Evolutionary conservation across 2,329 filamentous ascomycete species (phyloP).

Genomic region (Epichloe brachyelytri): DNA sequence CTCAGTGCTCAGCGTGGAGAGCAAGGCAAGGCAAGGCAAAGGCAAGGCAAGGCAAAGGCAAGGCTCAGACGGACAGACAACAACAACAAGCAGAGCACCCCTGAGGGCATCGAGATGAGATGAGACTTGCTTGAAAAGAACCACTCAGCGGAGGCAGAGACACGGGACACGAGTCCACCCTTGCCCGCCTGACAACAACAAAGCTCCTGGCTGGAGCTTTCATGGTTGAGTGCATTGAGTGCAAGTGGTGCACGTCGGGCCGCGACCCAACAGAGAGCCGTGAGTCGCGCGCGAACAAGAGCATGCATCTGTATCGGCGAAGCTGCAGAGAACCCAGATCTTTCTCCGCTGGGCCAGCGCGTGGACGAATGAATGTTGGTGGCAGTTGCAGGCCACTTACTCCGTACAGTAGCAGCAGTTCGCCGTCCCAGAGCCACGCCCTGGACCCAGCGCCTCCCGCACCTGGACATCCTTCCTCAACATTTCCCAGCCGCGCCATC

Average conservation of each 20-base stretch:
- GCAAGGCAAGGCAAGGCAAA: not conserved
- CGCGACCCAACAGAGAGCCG: not conserved
- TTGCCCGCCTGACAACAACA: no score
- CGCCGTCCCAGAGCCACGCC: not conserved
- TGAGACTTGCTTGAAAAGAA: not conserved
- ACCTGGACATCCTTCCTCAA: not conserved
- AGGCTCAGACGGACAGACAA: not conserved
- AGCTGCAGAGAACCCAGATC: no score
- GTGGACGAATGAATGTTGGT: no score
- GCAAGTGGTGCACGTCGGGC: not conserved
- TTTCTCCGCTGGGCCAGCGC: no score
- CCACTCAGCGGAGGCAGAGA: constrained; percentile 2
- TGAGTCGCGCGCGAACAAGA: not conserved
- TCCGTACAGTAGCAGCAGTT: no score
- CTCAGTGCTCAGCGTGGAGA: no score
- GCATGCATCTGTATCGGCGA: no score
- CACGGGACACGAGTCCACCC: constrained; percentile 5
- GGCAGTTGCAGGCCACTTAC: no score
- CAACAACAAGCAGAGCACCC: not conserved
- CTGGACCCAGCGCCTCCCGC: not conserved
- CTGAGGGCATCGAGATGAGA: not conserved
- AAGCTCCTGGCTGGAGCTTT: no score
- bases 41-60: not conserved
- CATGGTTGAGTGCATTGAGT: not conserved
- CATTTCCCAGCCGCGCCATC: no score